Evolutionary conservation across 2,329 filamentous ascomycete genomes (phyloP).

Genomic region (Metarhizium robertsii): DNA sequence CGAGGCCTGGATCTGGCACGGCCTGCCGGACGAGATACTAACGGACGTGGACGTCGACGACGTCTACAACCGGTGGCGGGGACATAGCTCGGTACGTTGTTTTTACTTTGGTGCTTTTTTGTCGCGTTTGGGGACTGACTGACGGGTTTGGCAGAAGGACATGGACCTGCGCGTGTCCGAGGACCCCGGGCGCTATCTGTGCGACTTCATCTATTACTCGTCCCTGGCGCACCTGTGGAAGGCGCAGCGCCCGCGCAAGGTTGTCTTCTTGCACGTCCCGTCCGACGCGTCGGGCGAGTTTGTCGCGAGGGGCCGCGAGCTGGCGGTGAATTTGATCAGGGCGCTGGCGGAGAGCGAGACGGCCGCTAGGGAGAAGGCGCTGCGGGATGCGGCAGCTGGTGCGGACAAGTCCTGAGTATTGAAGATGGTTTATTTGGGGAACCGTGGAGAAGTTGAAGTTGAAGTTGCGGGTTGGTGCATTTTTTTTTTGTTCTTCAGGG

Average conservation of each 20-base stretch:
- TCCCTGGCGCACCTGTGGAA: conserved; percentile 51
- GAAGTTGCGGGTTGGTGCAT: too few relatives aligned
- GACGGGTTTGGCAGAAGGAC: conserved; percentile 18
- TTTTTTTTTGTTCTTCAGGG: too few relatives aligned
- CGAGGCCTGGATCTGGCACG: conserved; percentile 44
- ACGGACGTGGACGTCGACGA: conserved; percentile 50
- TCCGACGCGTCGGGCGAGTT: conserved; percentile 40
- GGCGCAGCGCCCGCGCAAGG: conserved; percentile 35
- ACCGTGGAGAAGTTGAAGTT: too few relatives aligned
- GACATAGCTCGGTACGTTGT: conserved; percentile 37
- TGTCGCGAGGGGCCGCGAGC: conserved; percentile 38
- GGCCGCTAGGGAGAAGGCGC: not conserved
- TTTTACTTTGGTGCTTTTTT: not conserved
- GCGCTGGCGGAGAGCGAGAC: conserved; percentile 45
- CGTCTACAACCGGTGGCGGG: conserved; percentile 46
- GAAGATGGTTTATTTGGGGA: too few relatives aligned
- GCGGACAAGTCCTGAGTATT: too few relatives aligned
- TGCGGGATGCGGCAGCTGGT: too few relatives aligned
- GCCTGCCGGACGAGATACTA: conserved; percentile 43
- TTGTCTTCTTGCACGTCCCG: conserved; percentile 67
- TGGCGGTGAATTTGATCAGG: conserved; percentile 45
- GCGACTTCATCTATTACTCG: conserved; percentile 70
- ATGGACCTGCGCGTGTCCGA: conserved; percentile 50
- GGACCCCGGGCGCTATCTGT: conserved; percentile 64
- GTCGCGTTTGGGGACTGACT: too few relatives aligned